Conservation (phyloP, 2,329 filamentous ascomycete species). For the Aureobasidium vineae region DNA sequence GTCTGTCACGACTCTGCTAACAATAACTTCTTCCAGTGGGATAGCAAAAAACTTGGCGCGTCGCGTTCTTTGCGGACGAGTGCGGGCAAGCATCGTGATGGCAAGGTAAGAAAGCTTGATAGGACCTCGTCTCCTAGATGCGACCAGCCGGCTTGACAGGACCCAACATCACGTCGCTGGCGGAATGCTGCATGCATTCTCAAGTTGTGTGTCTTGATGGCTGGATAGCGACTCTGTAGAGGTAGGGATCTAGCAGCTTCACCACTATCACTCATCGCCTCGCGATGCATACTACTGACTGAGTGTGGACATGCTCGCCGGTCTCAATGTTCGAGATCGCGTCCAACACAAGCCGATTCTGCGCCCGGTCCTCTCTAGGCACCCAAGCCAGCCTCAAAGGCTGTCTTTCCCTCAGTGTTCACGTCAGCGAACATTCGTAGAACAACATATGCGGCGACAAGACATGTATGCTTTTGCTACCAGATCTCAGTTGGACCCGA, state of each 20-base stretch:
- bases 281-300: not conserved
- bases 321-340: not conserved
- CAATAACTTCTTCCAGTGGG: not conserved
- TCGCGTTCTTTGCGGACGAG: slow-evolving; percentile 6
- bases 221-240: not conserved
- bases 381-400: too few species aligned
- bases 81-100: not conserved
- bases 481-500: too few species aligned
- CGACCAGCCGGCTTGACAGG: not conserved
- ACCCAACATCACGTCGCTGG: not conserved
- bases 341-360: not conserved
- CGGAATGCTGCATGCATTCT: not conserved
- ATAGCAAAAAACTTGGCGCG: slow-evolving; percentile 4
- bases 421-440: too few species aligned
- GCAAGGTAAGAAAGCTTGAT: not conserved
- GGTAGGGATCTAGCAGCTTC: too few species aligned
- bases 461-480: too few species aligned
- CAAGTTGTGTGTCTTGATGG: not conserved
- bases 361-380: fast-evolving
- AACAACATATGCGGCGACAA: too few species aligned
- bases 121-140: not conserved
- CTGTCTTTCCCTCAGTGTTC: too few species aligned
- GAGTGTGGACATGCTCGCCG: not conserved
- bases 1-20: not conserved
- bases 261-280: not conserved